Percentiles rank a stretch among this genome's conserved stretches.
These are phyloP conservation scores for Sorghum bicolor DNA, from an alignment of 176 grass and related monocot species.

Conservation along the genomic window Sorghum_bicolor_NCBIv3 NC_012875.2:3626501-3627000, in stretches of 20 bases:
- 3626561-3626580: too few species aligned
- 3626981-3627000: conserved; percentile 32
- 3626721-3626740: too few species aligned
- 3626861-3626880: conserved; percentile 58
- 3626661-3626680: too few species aligned
- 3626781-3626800: not conserved
- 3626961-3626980: conserved; percentile 33
- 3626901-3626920: not conserved
- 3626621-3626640: too few species aligned
- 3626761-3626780: not conserved
- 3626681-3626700: too few species aligned
- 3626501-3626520: too few species aligned
- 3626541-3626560: too few species aligned
- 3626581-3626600: too few species aligned
- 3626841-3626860: conserved; percentile 63
- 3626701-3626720: too few species aligned
- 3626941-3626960: conserved; percentile 25
- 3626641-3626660: too few species aligned
- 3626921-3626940: conserved; percentile 21
- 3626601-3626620: too few species aligned
- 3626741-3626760: not conserved
- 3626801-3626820: conserved; percentile 45
- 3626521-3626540: too few species aligned
- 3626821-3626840: conserved; percentile 63
- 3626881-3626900: not conserved